Evolutionary conservation across 2,329 filamentous ascomycete genomes (phyloP).

Genomic region (Colletotrichum trifolii): DNA sequence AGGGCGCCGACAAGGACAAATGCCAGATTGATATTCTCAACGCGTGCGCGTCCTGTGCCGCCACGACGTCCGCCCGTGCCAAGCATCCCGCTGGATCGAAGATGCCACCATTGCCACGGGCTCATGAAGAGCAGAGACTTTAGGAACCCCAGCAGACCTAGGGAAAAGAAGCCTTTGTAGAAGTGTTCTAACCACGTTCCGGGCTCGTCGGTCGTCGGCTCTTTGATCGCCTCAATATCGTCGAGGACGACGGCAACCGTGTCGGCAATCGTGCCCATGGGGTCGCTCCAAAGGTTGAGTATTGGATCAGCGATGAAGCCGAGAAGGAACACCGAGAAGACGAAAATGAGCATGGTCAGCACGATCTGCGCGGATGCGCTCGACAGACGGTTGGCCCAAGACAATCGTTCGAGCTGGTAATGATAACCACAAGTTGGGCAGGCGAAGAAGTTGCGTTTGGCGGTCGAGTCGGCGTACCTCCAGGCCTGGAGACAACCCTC

Average conservation of each 20-base stretch:
- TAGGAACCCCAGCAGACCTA: slow-evolving; percentile 86
- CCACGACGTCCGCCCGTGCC: slow-evolving; percentile 64
- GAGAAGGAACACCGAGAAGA: slow-evolving; percentile 80
- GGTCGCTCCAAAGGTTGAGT: slow-evolving; percentile 88
- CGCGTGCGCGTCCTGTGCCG: slow-evolving; percentile 78
- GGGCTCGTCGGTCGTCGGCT: slow-evolving; percentile 53
- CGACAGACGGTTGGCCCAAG: slow-evolving; percentile 77
- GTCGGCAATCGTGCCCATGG: slow-evolving; percentile 69
- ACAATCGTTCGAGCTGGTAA: slow-evolving; percentile 82
- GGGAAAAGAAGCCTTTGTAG: slow-evolving; percentile 86
- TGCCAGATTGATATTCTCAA: slow-evolving; percentile 82
- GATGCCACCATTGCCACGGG: slow-evolving; percentile 81
- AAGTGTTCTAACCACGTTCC: slow-evolving; percentile 85
- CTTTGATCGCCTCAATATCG: slow-evolving; percentile 50
- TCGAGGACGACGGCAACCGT: slow-evolving; percentile 59
- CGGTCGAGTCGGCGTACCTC: slow-evolving; percentile 77
- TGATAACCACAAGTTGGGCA: slow-evolving; percentile 89
- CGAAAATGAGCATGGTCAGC: slow-evolving; percentile 78
- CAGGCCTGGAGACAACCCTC: slow-evolving; percentile 88
- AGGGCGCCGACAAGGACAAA: slow-evolving; percentile 83
- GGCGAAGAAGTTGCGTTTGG: slow-evolving; percentile 80
- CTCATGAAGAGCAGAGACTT: slow-evolving; percentile 82
- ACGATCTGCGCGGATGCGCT: slow-evolving; percentile 74
- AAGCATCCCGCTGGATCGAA: slow-evolving; percentile 71
- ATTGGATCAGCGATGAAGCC: slow-evolving; percentile 95